phyloP scores from a whole-genome alignment of 1,284 basidiomycete species.

The Sphagnurus paluster region DNA sequence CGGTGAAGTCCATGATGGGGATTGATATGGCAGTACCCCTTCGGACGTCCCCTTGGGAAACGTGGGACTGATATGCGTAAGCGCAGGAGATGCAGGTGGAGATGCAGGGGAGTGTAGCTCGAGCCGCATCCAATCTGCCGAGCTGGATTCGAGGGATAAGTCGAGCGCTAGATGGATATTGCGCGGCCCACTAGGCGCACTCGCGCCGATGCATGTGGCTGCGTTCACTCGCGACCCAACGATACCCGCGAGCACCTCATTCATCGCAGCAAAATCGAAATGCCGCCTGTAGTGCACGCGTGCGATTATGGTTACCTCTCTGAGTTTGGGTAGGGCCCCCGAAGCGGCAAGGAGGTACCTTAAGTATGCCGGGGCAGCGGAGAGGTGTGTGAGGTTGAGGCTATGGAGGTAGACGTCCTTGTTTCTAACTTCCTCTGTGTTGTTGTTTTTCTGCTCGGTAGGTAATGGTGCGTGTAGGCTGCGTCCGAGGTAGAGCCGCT shows the following conservation, averaged over 20 bases:
- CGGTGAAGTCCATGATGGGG: too few relatives aligned
- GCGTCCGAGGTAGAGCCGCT: conserved; percentile 20
- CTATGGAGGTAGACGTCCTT: too few relatives aligned
- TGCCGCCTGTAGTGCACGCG: conserved; percentile 6
- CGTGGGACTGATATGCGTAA: too few relatives aligned
- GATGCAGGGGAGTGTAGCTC: too few relatives aligned
- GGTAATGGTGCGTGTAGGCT: conserved; percentile 10
- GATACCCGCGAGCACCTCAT: conserved; percentile 2
- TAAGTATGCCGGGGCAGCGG: conserved; percentile 11
- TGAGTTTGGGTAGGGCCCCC: conserved; percentile 4
- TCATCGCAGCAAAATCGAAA: conserved; percentile 8
- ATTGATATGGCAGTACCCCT: too few relatives aligned
- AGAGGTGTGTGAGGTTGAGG: conserved; percentile 15
- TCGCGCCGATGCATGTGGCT: not conserved
- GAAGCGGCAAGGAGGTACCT: conserved; percentile 6
- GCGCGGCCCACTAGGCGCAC: not conserved
- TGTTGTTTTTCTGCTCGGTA: too few relatives aligned
- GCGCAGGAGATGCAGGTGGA: too few relatives aligned
- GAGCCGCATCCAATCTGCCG: conserved; percentile 10
- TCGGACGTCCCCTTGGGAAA: too few relatives aligned
- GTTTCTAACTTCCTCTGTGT: too few relatives aligned
- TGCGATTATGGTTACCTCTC: conserved; percentile 7
- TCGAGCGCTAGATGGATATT: conserved; percentile 8
- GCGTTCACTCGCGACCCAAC: not conserved
- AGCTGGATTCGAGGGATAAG: conserved; percentile 11